Percentiles rank a stretch among this genome's conserved stretches.
Conservation (phyloP, 1,284 basidiomycete species). For the Naganishia sp. region DNA sequence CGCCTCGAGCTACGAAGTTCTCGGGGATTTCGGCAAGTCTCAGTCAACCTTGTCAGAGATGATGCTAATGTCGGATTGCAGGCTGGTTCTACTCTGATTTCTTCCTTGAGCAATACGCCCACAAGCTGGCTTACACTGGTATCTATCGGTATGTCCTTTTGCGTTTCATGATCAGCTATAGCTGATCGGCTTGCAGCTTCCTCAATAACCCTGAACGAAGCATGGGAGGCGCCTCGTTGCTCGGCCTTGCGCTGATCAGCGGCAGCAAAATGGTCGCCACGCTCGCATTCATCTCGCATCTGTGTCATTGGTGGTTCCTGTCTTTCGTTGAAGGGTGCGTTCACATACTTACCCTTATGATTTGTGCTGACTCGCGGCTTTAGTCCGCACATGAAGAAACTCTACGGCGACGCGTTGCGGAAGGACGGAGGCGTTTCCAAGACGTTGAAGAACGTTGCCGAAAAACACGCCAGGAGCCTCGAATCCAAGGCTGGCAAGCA, state of each 20-base stretch:
- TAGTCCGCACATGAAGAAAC: slow-evolving; percentile 94
- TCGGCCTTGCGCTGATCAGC: slow-evolving; percentile 86
- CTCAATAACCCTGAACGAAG: slow-evolving; percentile 91
- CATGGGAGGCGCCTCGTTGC: slow-evolving; percentile 93
- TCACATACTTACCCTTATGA: not conserved
- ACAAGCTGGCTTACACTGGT: slow-evolving; percentile 89
- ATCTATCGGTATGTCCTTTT: slow-evolving; percentile 72
- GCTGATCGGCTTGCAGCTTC: slow-evolving; percentile 57
- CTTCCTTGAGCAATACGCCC: slow-evolving; percentile 87
- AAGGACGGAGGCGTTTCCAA: slow-evolving; percentile 96
- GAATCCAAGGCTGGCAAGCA: slow-evolving; percentile 62
- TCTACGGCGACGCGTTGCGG: slow-evolving; percentile 88
- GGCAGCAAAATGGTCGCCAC: slow-evolving; percentile 81
- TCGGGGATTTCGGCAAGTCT: slow-evolving; percentile 79
- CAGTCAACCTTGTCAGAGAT: not conserved
- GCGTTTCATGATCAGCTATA: slow-evolving; percentile 1
- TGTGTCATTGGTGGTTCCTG: slow-evolving; percentile 90
- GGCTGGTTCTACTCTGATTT: slow-evolving; percentile 99
- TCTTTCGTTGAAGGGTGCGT: slow-evolving; percentile 80
- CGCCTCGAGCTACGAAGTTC: slow-evolving; percentile 83
- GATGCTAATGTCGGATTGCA: slow-evolving; percentile 42
- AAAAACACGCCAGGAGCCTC: slow-evolving; percentile 71
- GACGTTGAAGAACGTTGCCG: slow-evolving; percentile 88
- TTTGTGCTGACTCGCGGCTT: slow-evolving; percentile 7
- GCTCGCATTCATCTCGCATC: slow-evolving; percentile 79